These are phyloP conservation scores for Hypoxylon trugodes DNA, from an alignment of 495 filamentous ascomycete genomes.

Conservation along the genomic window DNA sequence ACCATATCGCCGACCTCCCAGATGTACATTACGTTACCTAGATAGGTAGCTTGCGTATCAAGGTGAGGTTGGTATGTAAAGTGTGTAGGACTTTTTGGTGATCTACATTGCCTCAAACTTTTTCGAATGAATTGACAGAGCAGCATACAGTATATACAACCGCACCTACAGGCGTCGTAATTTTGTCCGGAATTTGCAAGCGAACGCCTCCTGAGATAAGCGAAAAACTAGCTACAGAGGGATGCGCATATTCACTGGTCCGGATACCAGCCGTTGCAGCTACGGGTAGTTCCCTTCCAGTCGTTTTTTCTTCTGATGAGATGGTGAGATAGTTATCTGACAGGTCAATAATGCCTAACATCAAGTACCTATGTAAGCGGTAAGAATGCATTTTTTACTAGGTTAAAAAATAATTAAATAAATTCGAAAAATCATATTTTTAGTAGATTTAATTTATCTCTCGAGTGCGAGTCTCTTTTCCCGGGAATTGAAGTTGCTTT, in stretches of 20 bases:
- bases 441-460: too few species aligned
- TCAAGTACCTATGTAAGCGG: background rate
- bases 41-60: background rate
- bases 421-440: too few species aligned
- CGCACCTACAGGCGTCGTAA: background rate
- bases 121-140: too few species aligned
- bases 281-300: constrained; percentile 13
- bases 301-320: constrained; percentile 6
- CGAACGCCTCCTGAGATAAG: constrained; percentile 37
- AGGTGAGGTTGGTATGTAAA: too few species aligned
- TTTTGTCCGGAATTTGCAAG: constrained; percentile 11
- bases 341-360: background rate
- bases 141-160: too few species aligned
- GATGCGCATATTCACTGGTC: constrained; percentile 1
- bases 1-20: background rate
- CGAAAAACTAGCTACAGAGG: constrained; percentile 9
- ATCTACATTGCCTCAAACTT: too few species aligned
- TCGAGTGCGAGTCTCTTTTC: background rate
- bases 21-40: background rate
- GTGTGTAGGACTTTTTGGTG: too few species aligned
- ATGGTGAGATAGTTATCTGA: constrained; percentile 2
- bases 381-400: background rate
- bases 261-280: constrained; percentile 10
- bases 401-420: too few species aligned
- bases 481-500: constrained; percentile 18